These are phyloP conservation scores for Syzygium oleosum DNA, from an alignment of 345 rosid genomes.

Conservation along the genomic window DNA sequence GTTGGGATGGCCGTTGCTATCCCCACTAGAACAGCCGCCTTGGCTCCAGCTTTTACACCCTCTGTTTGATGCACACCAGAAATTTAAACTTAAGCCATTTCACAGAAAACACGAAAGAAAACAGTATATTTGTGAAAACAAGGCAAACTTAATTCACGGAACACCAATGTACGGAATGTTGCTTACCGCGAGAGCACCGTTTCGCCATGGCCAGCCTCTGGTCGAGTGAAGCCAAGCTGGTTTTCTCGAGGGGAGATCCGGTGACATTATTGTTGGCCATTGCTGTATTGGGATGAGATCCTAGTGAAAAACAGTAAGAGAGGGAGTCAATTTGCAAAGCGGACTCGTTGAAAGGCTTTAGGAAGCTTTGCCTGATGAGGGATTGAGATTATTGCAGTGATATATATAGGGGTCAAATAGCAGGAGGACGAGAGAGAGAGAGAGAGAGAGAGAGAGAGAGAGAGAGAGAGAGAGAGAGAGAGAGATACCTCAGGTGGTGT, in stretches of 20 bases:
- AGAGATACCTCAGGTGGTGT: background rate
- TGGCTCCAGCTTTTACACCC: constrained; percentile 82
- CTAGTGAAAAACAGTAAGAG: background rate
- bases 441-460: background rate
- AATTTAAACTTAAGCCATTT: background rate
- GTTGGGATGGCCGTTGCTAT: constrained; percentile 79
- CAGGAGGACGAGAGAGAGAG: background rate
- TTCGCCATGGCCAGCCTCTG: constrained; percentile 58
- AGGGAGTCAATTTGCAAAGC: background rate
- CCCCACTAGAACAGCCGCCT: constrained; percentile 65
- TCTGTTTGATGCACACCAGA: constrained; percentile 26
- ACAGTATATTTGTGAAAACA: background rate
- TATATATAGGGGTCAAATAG: background rate
- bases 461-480: background rate
- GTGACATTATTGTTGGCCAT: constrained; percentile 38
- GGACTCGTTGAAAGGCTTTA: background rate
- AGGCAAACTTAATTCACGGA: background rate
- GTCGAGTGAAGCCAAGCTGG: constrained; percentile 40
- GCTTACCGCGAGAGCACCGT: constrained; percentile 44
- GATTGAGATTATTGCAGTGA: background rate
- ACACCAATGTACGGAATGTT: background rate
- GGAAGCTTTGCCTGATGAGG: background rate
- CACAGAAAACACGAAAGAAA: background rate
- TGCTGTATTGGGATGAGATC: background rate
- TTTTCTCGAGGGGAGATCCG: constrained; percentile 32